Evolutionary conservation across 2,329 filamentous ascomycete species (phyloP), one percentile per base, ranked within the genome.

Genomic region (Epichloe gansuensis): DNA sequence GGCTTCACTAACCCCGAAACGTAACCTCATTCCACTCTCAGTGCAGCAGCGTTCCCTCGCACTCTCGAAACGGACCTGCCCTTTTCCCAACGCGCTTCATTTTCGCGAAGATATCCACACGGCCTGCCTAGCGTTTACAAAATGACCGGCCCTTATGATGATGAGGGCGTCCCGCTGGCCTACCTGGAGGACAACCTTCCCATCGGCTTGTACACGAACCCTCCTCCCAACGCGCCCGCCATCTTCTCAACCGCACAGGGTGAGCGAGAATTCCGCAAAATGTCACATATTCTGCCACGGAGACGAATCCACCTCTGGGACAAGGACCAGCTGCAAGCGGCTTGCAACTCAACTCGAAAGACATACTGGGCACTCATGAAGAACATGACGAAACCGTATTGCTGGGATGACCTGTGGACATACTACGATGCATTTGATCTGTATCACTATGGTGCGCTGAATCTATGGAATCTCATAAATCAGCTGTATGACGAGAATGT

Each of bases 361-460:
- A 53, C 61, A 40, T 61, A 67, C 47, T 71, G 67, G 67, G 49
- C 62, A 1, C 50, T 59, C 11, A 66, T 74, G 62, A 65, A 61
- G 53, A 36, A 38, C 1, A 67, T 73, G 61, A 54, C 50, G 21
- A 44, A 59, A 21, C 65, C 63, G 2, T 15, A 60, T 31, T 61
- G 51, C 54, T 73, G 67, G 61, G 65, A 67, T 38, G 69, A 73
- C 27, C 60, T 78, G 23, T 76, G 71, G 63, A 57, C 61, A 2
- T 77, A 72, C 56, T 78, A 74, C 47, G 75, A 78, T 55, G 65
- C 68, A 1, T 53, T 60, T 9, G 75, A 78, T 48, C 62, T 78
- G 31, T 78, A 74, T 59, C 47, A 65, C 38, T 63, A 68, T 12
- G 75, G 75, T 7, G 71, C 70, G 0, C 62, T 70, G 54, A 78